Percentiles rank a stretch among this genome's conserved stretches.
phyloP scores from a whole-genome alignment of 108 stramenopile genomes.

The Nitzschia sp. region DNA sequence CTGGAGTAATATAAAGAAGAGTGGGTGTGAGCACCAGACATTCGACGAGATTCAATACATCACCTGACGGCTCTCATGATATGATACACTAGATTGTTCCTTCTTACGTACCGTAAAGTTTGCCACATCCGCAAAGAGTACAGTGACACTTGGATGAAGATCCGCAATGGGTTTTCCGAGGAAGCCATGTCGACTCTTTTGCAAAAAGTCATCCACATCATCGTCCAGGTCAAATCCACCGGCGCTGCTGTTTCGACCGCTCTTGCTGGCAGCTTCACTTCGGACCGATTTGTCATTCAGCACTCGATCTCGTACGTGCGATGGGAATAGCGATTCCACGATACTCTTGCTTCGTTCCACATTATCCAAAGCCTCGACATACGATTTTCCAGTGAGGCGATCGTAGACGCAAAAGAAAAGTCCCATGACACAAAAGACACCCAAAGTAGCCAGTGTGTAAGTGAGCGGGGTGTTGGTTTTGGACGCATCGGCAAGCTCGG shows the following conservation, averaged over 20 bases:
- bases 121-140: conserved; percentile 18
- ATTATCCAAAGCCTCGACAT: neutral
- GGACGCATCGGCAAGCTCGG: neutral
- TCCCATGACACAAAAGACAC: conserved; percentile 1
- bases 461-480: conserved; percentile 3
- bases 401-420: conserved; percentile 13
- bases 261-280: conserved; percentile 4
- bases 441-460: neutral
- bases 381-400: neutral
- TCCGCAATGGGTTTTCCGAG: conserved; percentile 15
- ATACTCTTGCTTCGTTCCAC: conserved; percentile 11
- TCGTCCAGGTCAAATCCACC: neutral
- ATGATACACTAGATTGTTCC: too few relatives aligned
- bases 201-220: neutral
- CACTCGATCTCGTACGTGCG: conserved; percentile 10
- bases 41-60: too few relatives aligned
- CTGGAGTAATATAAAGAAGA: neutral
- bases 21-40: too few relatives aligned
- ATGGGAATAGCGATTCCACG: conserved; percentile 8
- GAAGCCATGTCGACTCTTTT: conserved; percentile 1
- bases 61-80: too few relatives aligned
- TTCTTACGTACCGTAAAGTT: conserved; percentile 13
- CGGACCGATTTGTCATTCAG: neutral
- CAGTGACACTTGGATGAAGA: conserved; percentile 14
- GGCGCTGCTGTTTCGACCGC: neutral